These are phyloP conservation scores for Babesia caballi DNA, from an alignment of 169 alveolate species.

Conservation along the genomic window DNA sequence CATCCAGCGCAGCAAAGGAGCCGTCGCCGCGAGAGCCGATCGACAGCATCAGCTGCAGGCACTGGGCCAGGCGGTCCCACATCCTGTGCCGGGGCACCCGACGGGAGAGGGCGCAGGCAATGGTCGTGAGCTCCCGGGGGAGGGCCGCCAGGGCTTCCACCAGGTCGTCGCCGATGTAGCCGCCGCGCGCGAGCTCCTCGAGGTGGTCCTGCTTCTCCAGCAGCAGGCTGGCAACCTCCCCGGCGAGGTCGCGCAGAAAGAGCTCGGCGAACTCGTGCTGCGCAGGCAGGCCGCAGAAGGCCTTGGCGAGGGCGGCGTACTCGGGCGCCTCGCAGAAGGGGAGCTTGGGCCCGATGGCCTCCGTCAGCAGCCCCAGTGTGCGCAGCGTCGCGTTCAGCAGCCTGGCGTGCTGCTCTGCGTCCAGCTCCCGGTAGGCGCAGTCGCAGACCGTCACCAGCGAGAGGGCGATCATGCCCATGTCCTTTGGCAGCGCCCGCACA, in stretches of 20 bases:
- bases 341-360: constrained; percentile 32
- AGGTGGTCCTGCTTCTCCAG: constrained; percentile 34
- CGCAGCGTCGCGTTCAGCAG: constrained; percentile 1
- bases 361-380: constrained; percentile 13
- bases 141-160: constrained; percentile 4
- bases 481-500: constrained; percentile 50
- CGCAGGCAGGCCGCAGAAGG: constrained; percentile 29
- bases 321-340: constrained; percentile 53
- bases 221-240: constrained; percentile 37
- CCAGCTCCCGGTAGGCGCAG: constrained; percentile 16
- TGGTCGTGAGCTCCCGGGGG: constrained; percentile 55
- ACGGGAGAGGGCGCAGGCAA: constrained; percentile 39
- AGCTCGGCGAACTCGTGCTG: constrained; percentile 14
- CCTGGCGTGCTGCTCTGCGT: background rate
- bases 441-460: constrained; percentile 47
- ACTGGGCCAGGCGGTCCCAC: constrained; percentile 20
- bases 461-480: constrained; percentile 60
- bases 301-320: constrained; percentile 51
- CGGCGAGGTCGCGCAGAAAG: constrained; percentile 48
- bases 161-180: constrained; percentile 43
- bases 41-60: constrained; percentile 3
- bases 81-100: constrained; percentile 9
- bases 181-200: constrained; percentile 10
- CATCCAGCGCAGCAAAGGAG: constrained; percentile 7
- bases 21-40: constrained; percentile 1